Evolutionary conservation across 129 eudicot genomes (phyloP), one percentile per base, ranked within the genome.

Genomic region (Heracleum sosnowskyi): DNA sequence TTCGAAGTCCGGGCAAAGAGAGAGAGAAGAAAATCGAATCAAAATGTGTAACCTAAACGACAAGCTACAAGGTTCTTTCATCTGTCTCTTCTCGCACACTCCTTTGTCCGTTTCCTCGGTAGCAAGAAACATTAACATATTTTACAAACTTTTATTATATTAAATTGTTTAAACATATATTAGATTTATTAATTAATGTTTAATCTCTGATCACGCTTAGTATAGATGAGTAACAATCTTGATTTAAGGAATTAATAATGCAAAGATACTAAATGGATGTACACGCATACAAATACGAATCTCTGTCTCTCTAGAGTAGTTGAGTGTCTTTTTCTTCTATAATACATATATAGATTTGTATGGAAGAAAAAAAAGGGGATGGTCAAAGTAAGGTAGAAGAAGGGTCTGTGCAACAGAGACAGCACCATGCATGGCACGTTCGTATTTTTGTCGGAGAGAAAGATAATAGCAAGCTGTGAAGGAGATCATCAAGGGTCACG

Each of bases 41-140:
- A 77, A 71, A 75, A 77, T 68, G 40, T 39, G 83, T 53, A 47
- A 49, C 64, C 57, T 47, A 85, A 29, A 89, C 76, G 93, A 86
- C 90, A 89, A 84, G 82, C 81, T 78, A 85, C 87, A 84, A 89
- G 87, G 83, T 85, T 85, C 83, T 81, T 79, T 76, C 75, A 16
- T 83, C 86, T 83, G 87, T 85, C 83, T 81, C 86, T 81, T 80
- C 82, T 68, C 81, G 41, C 83, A 79, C 86, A 82, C 84, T 83
- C 84, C 85, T 85, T 85, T 86, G 93, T 84, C 90, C 76, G 79
- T 79, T 86, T 77, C 76, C 75, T 29, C 79, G 83, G 84, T 8
- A 77, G 74, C 81, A 55, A 84, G 81, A 74, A 73, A 51, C 78
- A 42, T 77, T 45, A 28, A 74, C 22, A 51, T 33, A 4, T 7